Evolutionary conservation across 345 rosid species (phyloP).

Genomic region (Brassica cretica): DNA sequence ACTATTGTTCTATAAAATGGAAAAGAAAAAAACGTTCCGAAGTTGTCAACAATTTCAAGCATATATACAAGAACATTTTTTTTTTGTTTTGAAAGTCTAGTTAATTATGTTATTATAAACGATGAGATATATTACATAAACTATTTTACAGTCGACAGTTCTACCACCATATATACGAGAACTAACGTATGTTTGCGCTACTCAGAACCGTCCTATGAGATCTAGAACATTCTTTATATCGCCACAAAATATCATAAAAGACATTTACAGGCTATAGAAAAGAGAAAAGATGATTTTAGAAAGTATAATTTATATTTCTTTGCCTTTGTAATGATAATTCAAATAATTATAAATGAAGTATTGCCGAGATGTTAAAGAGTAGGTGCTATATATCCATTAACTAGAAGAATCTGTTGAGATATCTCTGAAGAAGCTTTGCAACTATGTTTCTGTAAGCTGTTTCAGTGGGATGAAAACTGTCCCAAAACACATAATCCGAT

Average conservation of each 20-base stretch:
- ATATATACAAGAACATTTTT: background rate
- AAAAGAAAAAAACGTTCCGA: background rate
- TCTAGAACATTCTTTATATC: background rate
- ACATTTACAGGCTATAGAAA: background rate
- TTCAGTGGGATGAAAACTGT: slow-evolving; percentile 77
- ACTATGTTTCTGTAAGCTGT: slow-evolving; percentile 43
- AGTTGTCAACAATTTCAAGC: background rate
- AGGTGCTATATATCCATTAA: background rate
- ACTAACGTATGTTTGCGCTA: no score
- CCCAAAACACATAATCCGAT: slow-evolving; percentile 64
- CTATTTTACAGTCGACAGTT: no score
- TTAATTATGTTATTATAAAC: no score
- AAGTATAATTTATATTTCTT: background rate
- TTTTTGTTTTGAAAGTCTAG: background rate
- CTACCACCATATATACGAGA: no score
- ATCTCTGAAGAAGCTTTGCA: slow-evolving; percentile 12
- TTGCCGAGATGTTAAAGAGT: background rate
- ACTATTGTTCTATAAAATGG: background rate
- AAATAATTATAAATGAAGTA: background rate
- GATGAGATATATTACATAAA: no score
- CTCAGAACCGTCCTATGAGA: no score
- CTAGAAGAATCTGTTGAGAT: slow-evolving; percentile 1
- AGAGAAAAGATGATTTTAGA: background rate
- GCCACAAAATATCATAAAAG: background rate
- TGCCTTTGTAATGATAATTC: background rate